These are phyloP conservation scores for Pseudozyma hubeiensis DNA, from an alignment of 1,284 basidiomycete genomes.

Conservation along the genomic window DNA sequence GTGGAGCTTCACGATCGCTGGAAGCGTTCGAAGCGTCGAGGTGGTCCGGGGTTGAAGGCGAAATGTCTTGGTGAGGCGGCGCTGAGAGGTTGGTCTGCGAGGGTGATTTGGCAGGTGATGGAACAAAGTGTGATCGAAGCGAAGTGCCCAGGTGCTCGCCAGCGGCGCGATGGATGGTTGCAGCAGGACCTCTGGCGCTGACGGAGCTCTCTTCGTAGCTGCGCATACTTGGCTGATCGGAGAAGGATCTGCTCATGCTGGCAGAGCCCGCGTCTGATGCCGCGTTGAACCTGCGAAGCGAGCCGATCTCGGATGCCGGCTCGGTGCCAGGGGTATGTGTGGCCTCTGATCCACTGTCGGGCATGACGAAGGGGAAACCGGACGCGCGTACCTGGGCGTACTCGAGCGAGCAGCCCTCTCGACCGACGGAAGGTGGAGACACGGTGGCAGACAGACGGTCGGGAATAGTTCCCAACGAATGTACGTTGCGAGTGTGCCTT, in stretches of 20 bases:
- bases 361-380: constrained; percentile 52
- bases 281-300: constrained; percentile 24
- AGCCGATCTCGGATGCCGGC: constrained; percentile 28
- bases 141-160: constrained; percentile 33
- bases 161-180: constrained; percentile 26
- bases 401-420: constrained; percentile 34
- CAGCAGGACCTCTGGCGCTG: constrained; percentile 34
- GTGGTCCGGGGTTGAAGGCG: constrained; percentile 15
- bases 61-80: constrained; percentile 6
- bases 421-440: constrained; percentile 16
- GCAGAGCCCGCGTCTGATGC: constrained; percentile 25
- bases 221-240: constrained; percentile 34
- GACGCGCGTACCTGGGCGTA: constrained; percentile 38
- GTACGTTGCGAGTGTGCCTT: constrained; percentile 29
- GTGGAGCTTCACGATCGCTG: constrained; percentile 5
- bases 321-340: constrained; percentile 32
- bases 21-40: constrained; percentile 1
- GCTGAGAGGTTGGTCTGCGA: not conserved
- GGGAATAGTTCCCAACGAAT: constrained; percentile 44
- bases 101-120: constrained; percentile 4
- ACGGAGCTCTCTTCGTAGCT: constrained; percentile 43
- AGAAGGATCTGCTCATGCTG: constrained; percentile 22
- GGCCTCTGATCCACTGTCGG: constrained; percentile 41
- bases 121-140: constrained; percentile 28
- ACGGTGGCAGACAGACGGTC: constrained; percentile 28